phyloP scores from a whole-genome alignment of 139 green algal genomes.

The Auxenochlorella pyrenoidosa region DNA sequence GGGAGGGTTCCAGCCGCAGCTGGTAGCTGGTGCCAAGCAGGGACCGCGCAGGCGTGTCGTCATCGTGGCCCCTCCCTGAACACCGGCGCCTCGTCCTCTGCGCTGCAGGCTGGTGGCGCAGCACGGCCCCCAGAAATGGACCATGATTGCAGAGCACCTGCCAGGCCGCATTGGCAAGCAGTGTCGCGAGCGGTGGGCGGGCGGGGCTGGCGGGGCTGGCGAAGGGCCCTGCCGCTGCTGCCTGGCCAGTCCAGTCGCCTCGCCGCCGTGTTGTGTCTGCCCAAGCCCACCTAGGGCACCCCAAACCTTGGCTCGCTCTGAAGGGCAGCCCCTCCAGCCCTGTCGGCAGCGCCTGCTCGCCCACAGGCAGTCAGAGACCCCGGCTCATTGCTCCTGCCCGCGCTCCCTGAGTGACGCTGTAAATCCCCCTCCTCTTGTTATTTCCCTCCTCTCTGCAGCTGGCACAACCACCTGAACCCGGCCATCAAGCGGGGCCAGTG shows the following conservation, averaged over 20 bases:
- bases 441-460: constrained; percentile 30
- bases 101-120: constrained; percentile 59
- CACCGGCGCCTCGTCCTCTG: neutral
- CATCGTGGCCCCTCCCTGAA: neutral
- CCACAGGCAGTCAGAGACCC: neutral
- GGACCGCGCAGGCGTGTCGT: neutral
- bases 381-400: neutral
- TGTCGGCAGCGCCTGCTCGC: too few relatives aligned
- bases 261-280: too few relatives aligned
- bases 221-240: too few relatives aligned
- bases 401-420: too few relatives aligned
- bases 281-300: too few relatives aligned
- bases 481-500: constrained; percentile 75
- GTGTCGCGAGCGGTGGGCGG: constrained; percentile 69
- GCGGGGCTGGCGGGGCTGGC: too few relatives aligned
- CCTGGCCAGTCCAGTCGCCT: too few relatives aligned
- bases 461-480: constrained; percentile 78
- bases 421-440: too few relatives aligned
- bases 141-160: constrained; percentile 63
- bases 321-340: too few relatives aligned
- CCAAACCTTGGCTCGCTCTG: too few relatives aligned
- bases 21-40: too few relatives aligned
- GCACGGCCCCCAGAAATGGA: constrained; percentile 76
- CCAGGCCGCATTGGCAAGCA: constrained; percentile 84
- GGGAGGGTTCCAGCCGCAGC: too few relatives aligned